Percentiles rank a stretch among this genome's conserved stretches.
These are phyloP conservation scores for Panicum miliaceum DNA, from an alignment of 176 grass and related monocot species.

Conservation along the genomic window DNA sequence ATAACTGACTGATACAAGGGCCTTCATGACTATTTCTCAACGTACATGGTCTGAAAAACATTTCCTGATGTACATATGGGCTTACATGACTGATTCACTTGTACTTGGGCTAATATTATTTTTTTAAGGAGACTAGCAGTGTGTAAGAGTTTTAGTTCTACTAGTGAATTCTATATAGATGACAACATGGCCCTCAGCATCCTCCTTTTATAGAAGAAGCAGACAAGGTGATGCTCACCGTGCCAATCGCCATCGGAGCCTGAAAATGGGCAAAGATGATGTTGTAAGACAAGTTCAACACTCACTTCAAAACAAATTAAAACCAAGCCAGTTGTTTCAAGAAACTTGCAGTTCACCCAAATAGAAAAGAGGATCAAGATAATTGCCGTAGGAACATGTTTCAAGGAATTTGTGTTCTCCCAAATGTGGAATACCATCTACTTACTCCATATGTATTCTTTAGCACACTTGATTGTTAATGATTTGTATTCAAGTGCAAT, in stretches of 20 bases:
- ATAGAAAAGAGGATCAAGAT: not conserved
- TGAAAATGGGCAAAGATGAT: not conserved
- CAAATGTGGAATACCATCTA: not conserved
- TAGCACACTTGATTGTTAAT: not conserved
- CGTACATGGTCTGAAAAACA: not conserved
- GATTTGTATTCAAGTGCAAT: not conserved
- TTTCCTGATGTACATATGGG: not conserved
- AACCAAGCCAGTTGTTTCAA: not conserved
- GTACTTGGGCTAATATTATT: not conserved
- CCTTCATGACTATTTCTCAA: not conserved
- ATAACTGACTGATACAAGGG: not conserved
- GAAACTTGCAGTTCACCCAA: not conserved
- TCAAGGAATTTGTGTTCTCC: no score
- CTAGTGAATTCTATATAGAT: not conserved
- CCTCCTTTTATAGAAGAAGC: not conserved
- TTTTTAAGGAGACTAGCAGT: not conserved
- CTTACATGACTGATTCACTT: not conserved
- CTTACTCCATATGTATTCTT: slow-evolving; percentile 3
- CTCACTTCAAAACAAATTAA: not conserved
- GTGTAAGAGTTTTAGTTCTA: not conserved
- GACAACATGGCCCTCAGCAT: not conserved
- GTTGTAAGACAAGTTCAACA: not conserved
- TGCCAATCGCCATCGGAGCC: not conserved
- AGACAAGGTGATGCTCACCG: not conserved
- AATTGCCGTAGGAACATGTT: no score